These are phyloP conservation scores for Ogataea henricii DNA, from an alignment of 805 yeast genomes.

Conservation along the genomic window DNA sequence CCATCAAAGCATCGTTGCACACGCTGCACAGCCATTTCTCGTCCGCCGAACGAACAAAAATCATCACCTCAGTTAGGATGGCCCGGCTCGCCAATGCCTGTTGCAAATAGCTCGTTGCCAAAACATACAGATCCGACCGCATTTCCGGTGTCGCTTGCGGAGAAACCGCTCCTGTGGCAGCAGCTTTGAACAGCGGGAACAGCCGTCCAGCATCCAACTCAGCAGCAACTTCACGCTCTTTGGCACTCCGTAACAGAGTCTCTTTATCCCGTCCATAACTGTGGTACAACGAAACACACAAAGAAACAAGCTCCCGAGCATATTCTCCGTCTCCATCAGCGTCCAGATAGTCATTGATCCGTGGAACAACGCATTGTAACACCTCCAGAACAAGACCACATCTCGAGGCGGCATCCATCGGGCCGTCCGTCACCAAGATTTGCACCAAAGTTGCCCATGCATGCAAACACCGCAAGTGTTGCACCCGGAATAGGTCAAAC, in stretches of 20 bases:
- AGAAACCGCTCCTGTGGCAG: constrained; percentile 71
- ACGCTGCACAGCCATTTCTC: constrained; percentile 59
- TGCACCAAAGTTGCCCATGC: constrained; percentile 85
- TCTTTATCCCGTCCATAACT: constrained; percentile 51
- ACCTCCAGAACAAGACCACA: constrained; percentile 72
- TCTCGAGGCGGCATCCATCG: constrained; percentile 45
- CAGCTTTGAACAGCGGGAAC: constrained; percentile 69
- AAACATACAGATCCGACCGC: constrained; percentile 77
- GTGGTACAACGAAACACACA: constrained; percentile 71
- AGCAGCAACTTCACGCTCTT: constrained; percentile 36
- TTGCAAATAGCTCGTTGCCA: constrained; percentile 65
- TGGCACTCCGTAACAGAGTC: constrained; percentile 24
- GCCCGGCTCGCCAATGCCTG: constrained; percentile 46
- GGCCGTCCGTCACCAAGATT: constrained; percentile 65
- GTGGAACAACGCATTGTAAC: constrained; percentile 74
- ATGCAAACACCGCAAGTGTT: constrained; percentile 65
- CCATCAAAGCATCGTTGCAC: constrained; percentile 76
- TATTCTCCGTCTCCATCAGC: constrained; percentile 51
- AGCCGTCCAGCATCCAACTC: constrained; percentile 51
- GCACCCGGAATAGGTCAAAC: constrained; percentile 47
- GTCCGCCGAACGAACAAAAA: constrained; percentile 62
- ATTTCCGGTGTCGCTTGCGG: constrained; percentile 67
- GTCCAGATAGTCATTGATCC: constrained; percentile 72
- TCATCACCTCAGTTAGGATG: constrained; percentile 48
- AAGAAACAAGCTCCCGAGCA: constrained; percentile 75